Evolutionary conservation across 202 grass and related monocot genomes (phyloP), one percentile per base, ranked within the genome.

Genomic region (Bolboschoenoplectus hybrid): DNA sequence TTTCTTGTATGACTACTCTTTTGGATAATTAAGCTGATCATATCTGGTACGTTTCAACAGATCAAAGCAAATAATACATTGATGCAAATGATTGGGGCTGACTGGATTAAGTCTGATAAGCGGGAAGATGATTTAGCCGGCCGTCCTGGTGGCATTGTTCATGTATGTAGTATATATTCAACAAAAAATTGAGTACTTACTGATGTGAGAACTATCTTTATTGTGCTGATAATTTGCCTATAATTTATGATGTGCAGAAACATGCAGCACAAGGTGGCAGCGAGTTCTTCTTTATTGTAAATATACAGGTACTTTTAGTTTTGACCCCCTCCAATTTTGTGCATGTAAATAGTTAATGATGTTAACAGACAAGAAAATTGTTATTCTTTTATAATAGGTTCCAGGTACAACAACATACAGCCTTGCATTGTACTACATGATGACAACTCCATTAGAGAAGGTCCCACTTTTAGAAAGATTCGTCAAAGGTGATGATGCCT

Each of bases 71-170:
- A 85, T 84, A 88, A 20, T 86, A 99, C 97, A 63, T 88, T 96
- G 83, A 99, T 99, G 97, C 93, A 96, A 87, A 96, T 99, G 97
- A 87, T 99, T 64, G 97, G 91, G 82, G 97, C 93, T 64, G 97
- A 99, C 85, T 99, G 97, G 97, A 91, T 99, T 87, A 94, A 92
- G 66, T 99, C 97, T 64, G 86, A 99, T 79, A 99, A 94, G 66
- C 97, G 93, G 74, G 93, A 99, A 90, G 97, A 99, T 89, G 90
- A 99, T 91, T 87, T 99, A 64, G 86, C 90, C 63, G 89, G 92
- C 72, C 93, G 89, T 44, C 86, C 85, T 63, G 97, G 92, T 1
- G 93, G 93, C 44, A 55, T 99, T 84, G 93, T 99, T 83, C 97
- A 97, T 92, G 97, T 99, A 85, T 84, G 46, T 78, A 85, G 26